Evolutionary conservation across 108 stramenopile species (phyloP), one percentile per base, ranked within the genome.

Genomic region (Cyclotella distinguenda): DNA sequence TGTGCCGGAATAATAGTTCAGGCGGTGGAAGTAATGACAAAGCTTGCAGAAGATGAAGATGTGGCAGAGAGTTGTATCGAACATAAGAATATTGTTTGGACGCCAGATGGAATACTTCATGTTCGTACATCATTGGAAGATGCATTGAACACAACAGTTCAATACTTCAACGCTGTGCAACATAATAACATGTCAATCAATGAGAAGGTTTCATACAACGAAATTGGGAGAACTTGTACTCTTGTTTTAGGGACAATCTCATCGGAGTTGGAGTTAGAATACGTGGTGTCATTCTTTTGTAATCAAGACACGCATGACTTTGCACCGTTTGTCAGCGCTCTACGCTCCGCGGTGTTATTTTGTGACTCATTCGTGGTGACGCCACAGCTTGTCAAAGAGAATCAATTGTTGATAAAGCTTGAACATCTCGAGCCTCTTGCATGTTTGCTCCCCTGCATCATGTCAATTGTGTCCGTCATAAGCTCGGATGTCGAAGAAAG

Each of bases 111-210:
- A 39, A 64, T 76, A 58, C 44, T 76, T 13, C 74, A 76, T 23
- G 35, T 70, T 51, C 74, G 66, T 12, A 35, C 46, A 56, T 76
- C 74, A 11, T 36, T 76, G 31, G 55, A 70, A 28, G 74, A 76
- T 76, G 74, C 74, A 21, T 64, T 76, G 35, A 65, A 76, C 46
- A 51, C 74, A 23, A 55, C 68, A 1, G 32, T 76, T 23, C 74
- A 76, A 58, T 76, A 63, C 28, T 45, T 68, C 28, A 70, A 64
- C 42, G 34, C 47, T 3, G 3, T 68, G 16, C 18, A 19, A 3
- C 6, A 51, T 3, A 47, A 46, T 60, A 34, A 60, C 22, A 34
- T 60, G 33, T n/a, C 36, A 8, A 18, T 25, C 21, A 30, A 12
- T 10, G 12, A 40, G 6, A 40, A 15, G 30, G 15, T 26, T 22